phyloP scores from a whole-genome alignment of 352 stramenopile species.

The Globisporangium paroecandrum region DNA sequence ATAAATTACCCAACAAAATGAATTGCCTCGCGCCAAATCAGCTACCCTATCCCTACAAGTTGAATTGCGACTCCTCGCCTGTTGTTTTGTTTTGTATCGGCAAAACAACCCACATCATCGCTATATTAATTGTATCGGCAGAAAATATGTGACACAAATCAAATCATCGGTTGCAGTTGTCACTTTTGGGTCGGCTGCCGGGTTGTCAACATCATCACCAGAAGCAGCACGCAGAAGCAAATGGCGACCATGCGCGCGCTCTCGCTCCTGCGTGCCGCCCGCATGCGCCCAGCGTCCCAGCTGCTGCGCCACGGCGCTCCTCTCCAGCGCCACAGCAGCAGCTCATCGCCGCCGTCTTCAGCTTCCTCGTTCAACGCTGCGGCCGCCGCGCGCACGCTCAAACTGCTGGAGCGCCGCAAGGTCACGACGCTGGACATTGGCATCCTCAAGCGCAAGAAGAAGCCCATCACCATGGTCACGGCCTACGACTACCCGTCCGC shows the following conservation, averaged over 20 bases:
- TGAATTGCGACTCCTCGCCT: background rate
- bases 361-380: conserved; percentile 40
- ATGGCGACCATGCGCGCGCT: background rate
- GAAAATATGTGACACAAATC: too few relatives aligned
- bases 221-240: background rate
- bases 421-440: conserved; percentile 80
- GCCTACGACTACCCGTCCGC: conserved; percentile 97
- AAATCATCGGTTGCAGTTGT: background rate
- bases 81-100: too few relatives aligned
- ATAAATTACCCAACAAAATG: too few relatives aligned
- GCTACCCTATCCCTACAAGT: too few relatives aligned
- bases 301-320: conserved; percentile 3
- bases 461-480: conserved; percentile 99
- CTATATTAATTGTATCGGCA: too few relatives aligned
- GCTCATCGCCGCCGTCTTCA: conserved; percentile 12
- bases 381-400: conserved; percentile 62
- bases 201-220: background rate
- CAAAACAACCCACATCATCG: too few relatives aligned
- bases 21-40: too few relatives aligned
- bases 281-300: background rate
- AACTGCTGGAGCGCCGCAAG: conserved; percentile 83
- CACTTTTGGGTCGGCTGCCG: background rate
- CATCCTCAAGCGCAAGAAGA: conserved; percentile 91
- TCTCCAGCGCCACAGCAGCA: conserved; percentile 10
- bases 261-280: background rate